A percentile compares a stretch with the other conserved stretches of the same genome.
These are phyloP conservation scores for Phoma herbarum DNA, from an alignment of 2,329 filamentous ascomycete genomes.

Conservation along the genomic window DNA sequence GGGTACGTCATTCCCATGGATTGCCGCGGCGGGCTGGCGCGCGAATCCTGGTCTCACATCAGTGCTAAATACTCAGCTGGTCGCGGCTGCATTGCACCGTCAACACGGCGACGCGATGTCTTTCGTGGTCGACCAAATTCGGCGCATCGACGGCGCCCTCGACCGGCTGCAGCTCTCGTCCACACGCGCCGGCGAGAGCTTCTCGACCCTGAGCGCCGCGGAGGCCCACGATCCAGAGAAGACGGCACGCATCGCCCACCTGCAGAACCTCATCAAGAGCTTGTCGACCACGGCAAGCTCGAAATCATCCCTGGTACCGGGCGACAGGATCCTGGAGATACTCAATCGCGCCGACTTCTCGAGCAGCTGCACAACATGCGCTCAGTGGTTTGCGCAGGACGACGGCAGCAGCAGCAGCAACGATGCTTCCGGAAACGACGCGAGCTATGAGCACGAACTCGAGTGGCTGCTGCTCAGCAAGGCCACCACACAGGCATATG, in stretches of 20 bases:
- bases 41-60: slow-evolving; percentile 17
- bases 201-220: slow-evolving; percentile 43
- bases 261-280: slow-evolving; percentile 74
- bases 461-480: slow-evolving; percentile 93
- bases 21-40: slow-evolving; percentile 6
- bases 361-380: slow-evolving; percentile 48
- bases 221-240: slow-evolving; percentile 51
- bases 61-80: not conserved
- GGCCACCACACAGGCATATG: slow-evolving; percentile 89
- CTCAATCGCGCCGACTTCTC: slow-evolving; percentile 70
- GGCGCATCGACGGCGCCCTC: slow-evolving; percentile 65
- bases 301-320: slow-evolving; percentile 67
- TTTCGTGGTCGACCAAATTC: slow-evolving; percentile 60
- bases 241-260: slow-evolving; percentile 61
- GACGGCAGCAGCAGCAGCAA: slow-evolving; percentile 28
- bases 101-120: slow-evolving; percentile 48
- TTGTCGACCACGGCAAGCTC: slow-evolving; percentile 75
- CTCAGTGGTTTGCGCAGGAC: slow-evolving; percentile 48
- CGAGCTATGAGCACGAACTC: slow-evolving; percentile 74
- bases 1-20: slow-evolving; percentile 13
- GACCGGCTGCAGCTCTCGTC: slow-evolving; percentile 63
- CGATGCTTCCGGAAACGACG: slow-evolving; percentile 35
- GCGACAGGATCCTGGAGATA: slow-evolving; percentile 65
- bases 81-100: slow-evolving; percentile 18
- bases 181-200: slow-evolving; percentile 39